Percentiles rank a stretch among this genome's conserved stretches.
These are phyloP conservation scores for Zangia roseola DNA, from an alignment of 768 basidiomycete species.

Conservation along the genomic window DNA sequence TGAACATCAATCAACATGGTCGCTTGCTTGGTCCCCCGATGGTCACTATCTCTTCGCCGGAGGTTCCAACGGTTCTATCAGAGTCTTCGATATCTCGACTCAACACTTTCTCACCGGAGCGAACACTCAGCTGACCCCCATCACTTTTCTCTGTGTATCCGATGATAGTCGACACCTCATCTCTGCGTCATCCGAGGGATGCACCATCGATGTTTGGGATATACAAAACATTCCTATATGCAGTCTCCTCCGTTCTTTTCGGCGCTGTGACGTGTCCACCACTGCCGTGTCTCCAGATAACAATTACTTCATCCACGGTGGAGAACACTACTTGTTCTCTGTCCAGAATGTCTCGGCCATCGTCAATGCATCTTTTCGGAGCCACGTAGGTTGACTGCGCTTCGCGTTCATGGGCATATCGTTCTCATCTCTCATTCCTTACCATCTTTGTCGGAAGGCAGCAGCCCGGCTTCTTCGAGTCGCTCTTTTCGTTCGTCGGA, in stretches of 20 bases:
- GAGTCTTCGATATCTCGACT: slow-evolving; percentile 7
- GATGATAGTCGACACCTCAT: slow-evolving; percentile 5
- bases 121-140: background rate
- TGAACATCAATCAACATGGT: no score
- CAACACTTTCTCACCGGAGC: background rate
- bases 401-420: no score
- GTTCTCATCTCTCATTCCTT: no score
- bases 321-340: no score
- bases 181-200: slow-evolving; percentile 8
- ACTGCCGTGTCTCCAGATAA: slow-evolving; percentile 4
- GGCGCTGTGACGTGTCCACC: background rate
- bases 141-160: slow-evolving; percentile 7
- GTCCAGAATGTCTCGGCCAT: no score
- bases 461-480: background rate
- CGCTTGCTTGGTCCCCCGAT: slow-evolving; percentile 1
- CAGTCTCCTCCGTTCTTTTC: slow-evolving; percentile 1
- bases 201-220: slow-evolving; percentile 15
- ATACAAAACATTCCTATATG: background rate
- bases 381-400: no score
- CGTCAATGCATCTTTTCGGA: no score
- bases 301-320: background rate
- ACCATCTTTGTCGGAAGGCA: no score
- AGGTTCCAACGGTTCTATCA: slow-evolving; percentile 4
- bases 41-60: slow-evolving; percentile 14
- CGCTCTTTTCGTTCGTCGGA: background rate